These are phyloP conservation scores for Mortierella sp. DNA, from an alignment of 371 early-diverging fungal genomes.

Conservation along the genomic window DNA sequence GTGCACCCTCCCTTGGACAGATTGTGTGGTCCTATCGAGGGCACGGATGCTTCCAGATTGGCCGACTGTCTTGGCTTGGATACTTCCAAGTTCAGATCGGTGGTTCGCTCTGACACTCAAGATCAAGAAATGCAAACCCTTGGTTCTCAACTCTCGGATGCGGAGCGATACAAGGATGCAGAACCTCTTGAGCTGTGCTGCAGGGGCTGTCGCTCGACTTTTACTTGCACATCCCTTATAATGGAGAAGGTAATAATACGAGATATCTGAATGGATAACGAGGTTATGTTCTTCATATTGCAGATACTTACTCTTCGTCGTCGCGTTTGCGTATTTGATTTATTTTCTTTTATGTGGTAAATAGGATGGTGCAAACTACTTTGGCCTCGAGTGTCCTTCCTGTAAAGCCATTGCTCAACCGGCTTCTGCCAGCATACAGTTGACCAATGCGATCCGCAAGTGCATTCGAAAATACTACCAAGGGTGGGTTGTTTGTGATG, in stretches of 20 bases:
- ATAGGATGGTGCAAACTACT: conserved; percentile 27
- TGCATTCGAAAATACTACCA: conserved; percentile 81
- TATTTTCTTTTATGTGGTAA: not conserved
- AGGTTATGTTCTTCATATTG: not conserved
- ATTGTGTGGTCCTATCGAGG: conserved; percentile 91
- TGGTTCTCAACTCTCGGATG: conserved; percentile 86
- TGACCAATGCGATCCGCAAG: conserved; percentile 73
- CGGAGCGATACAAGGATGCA: conserved; percentile 86
- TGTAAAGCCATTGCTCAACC: conserved; percentile 68
- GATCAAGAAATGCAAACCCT: conserved; percentile 78
- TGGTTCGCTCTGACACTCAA: conserved; percentile 29
- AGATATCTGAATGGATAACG: not conserved
- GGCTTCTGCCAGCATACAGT: conserved; percentile 71
- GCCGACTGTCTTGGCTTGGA: conserved; percentile 95
- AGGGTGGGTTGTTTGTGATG: conserved; percentile 84
- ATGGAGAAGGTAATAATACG: conserved; percentile 51
- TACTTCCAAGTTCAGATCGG: conserved; percentile 70
- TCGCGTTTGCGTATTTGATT: not conserved
- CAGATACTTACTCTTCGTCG: no score
- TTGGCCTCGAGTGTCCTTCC: conserved; percentile 64
- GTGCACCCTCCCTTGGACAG: conserved; percentile 96
- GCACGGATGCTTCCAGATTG: conserved; percentile 83
- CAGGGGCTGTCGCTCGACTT: conserved; percentile 67
- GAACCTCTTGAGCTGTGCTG: conserved; percentile 77
- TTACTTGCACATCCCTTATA: conserved; percentile 70